Conservation (phyloP, 768 basidiomycete species). For the Tricholoma saponaceum region DNA sequence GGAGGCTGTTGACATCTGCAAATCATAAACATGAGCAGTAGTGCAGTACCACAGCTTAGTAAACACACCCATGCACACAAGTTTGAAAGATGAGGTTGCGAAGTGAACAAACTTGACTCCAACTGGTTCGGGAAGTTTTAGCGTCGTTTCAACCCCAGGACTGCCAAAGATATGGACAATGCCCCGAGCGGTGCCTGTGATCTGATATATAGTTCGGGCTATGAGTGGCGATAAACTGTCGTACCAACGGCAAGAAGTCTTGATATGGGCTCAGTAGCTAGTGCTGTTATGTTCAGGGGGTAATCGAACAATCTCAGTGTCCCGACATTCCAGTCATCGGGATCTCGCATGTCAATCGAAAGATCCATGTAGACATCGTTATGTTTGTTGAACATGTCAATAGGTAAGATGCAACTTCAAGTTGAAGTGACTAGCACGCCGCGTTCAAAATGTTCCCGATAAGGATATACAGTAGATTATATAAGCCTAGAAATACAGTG, state of each 20-base stretch:
- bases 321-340: slow-evolving; percentile 53
- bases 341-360: slow-evolving; percentile 52
- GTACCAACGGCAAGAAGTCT: slow-evolving; percentile 60
- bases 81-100: slow-evolving; percentile 44
- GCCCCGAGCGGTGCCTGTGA: slow-evolving; percentile 61
- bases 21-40: background rate
- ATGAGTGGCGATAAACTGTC: slow-evolving; percentile 10
- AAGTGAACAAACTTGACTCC: slow-evolving; percentile 62
- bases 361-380: slow-evolving; percentile 43
- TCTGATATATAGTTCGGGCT: background rate
- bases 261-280: slow-evolving; percentile 57
- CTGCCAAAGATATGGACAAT: slow-evolving; percentile 63
- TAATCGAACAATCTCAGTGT: slow-evolving; percentile 45
- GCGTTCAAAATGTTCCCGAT: too few species aligned
- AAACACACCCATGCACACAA: slow-evolving; percentile 61
- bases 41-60: background rate
- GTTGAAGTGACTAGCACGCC: too few species aligned
- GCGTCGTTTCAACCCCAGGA: slow-evolving; percentile 53
- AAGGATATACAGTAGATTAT: too few species aligned
- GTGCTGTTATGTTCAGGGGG: slow-evolving; percentile 43
- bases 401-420: too few species aligned
- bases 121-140: slow-evolving; percentile 41
- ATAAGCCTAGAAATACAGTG: slow-evolving; percentile 27
- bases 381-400: slow-evolving; percentile 39
- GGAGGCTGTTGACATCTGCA: slow-evolving; percentile 47